Evolutionary conservation across 768 basidiomycete species (phyloP), one percentile per base, ranked within the genome.

Genomic region (Amanita jacksonii): DNA sequence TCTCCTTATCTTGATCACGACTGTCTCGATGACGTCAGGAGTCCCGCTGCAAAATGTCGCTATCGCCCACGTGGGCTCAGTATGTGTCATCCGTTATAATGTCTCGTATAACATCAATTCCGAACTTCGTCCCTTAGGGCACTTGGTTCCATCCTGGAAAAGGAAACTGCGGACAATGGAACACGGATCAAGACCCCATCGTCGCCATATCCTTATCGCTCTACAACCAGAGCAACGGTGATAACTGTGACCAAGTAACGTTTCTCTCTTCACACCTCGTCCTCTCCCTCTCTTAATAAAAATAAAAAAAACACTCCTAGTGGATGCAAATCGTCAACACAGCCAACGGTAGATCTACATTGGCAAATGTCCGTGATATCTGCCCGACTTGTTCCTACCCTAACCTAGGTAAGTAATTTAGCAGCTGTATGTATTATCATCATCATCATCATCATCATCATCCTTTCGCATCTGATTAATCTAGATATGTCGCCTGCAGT

Each of bases 401-500:
- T 47, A 75, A 77, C 54, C 61, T 86, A 49, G 84, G n/a, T n/a
- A n/a, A n/a, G n/a, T n/a, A n/a, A n/a, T n/a, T n/a, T n/a, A n/a
- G n/a, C n/a, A n/a, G n/a, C n/a, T n/a, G 83, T 84, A 58, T 46
- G 72, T 20, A 38, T 13, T 18, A 23, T 12, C 15, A 25, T 12
- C 24, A 31, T 60, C 27, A 43, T 13, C 15, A 9, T 46, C 19
- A 8, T 10, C 4, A 31, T 6, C 6, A 28, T 6, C 27, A 28
- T 28, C 19, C 20, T 10, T 46, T 46, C 31, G 20, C 12, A 41
- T 2, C 36, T 38, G n/a, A n/a, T 22, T 18, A n/a, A 40, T 20
- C 8, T 56, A 86, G 83, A 86, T 57, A 72, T 85, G 76, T 83
- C 81, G 20, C 72, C 73, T 7, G 65, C 67, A 5, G 55, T 81